These are phyloP conservation scores for Sporisorium graminicola DNA, from an alignment of 1,284 basidiomycete genomes.

Conservation along the genomic window DNA sequence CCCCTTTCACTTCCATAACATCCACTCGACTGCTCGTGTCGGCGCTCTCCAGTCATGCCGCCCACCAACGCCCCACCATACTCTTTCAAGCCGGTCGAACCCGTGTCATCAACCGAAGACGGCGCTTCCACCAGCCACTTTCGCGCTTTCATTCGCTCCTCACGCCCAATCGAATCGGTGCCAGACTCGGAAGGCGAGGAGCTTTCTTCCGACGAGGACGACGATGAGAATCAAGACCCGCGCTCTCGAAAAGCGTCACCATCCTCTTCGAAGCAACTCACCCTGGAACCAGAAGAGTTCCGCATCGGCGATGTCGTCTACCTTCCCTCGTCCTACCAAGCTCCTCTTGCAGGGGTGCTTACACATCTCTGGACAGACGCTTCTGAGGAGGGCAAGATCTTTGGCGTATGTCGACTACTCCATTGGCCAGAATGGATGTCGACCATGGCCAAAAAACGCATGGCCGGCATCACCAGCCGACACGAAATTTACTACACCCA, in stretches of 20 bases:
- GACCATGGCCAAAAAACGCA: constrained; percentile 53
- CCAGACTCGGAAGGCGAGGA: constrained; percentile 44
- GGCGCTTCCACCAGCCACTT: constrained; percentile 37
- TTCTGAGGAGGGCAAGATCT: constrained; percentile 44
- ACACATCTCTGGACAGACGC: constrained; percentile 52
- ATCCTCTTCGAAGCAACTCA: constrained; percentile 19
- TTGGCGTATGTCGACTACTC: constrained; percentile 50
- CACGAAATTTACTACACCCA: constrained; percentile 61
- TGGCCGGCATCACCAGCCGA: constrained; percentile 45
- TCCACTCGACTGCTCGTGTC: background rate
- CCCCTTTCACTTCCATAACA: background rate
- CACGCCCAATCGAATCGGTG: constrained; percentile 21
- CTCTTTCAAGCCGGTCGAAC: constrained; percentile 36
- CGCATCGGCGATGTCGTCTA: constrained; percentile 53
- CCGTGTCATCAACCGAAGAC: constrained; percentile 14
- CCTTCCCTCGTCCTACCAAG: constrained; percentile 52
- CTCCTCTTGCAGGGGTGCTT: constrained; percentile 45
- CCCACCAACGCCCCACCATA: constrained; percentile 13
- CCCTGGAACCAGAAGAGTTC: constrained; percentile 36
- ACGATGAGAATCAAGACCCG: constrained; percentile 32
- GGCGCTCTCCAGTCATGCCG: constrained; percentile 10
- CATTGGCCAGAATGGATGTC: constrained; percentile 58
- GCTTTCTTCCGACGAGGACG: constrained; percentile 21
- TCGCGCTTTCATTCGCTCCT: constrained; percentile 33
- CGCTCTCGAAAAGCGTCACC: constrained; percentile 17